A percentile compares a stretch with the other conserved stretches of the same genome.
Evolutionary conservation across 208 protist genomes (phyloP).

Genomic region (Zelonia costaricensis): DNA sequence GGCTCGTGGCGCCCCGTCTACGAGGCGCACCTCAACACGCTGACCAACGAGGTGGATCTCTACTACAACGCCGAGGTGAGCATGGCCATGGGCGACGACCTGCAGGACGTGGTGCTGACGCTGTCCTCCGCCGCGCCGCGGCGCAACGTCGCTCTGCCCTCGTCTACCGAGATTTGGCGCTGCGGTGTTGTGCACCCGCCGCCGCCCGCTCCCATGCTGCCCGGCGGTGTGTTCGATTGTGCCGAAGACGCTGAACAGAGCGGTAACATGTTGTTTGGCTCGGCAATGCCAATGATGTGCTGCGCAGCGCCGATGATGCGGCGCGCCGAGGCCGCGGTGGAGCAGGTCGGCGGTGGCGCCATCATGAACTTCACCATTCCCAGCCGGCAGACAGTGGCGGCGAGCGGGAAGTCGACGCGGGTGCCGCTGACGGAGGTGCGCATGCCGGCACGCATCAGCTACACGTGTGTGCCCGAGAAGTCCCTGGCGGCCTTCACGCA

Average conservation of each 20-base stretch:
- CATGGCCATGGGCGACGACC: slow-evolving; percentile 17
- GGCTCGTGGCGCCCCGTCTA: slow-evolving; percentile 20
- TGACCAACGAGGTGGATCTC: slow-evolving; percentile 23
- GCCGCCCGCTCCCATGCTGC: not conserved
- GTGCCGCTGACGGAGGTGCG: slow-evolving; percentile 25
- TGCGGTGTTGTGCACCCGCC: slow-evolving; percentile 14
- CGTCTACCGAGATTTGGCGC: slow-evolving; percentile 21
- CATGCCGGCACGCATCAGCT: slow-evolving; percentile 24
- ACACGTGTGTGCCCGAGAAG: slow-evolving; percentile 25
- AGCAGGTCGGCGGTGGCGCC: slow-evolving; percentile 21
- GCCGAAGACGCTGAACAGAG: too few relatives aligned
- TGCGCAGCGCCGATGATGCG: slow-evolving; percentile 14
- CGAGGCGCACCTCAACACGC: slow-evolving; percentile 24
- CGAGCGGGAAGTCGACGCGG: slow-evolving; percentile 25
- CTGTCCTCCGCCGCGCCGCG: slow-evolving; percentile 17
- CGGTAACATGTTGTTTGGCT: too few relatives aligned
- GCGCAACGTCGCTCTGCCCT: slow-evolving; percentile 20
- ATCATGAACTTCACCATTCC: slow-evolving; percentile 25
- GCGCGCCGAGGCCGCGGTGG: not conserved
- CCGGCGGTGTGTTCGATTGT: too few relatives aligned
- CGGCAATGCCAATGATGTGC: too few relatives aligned
- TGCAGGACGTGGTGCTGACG: slow-evolving; percentile 22
- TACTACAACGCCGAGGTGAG: slow-evolving; percentile 30
- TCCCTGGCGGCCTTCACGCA: slow-evolving; percentile 19
- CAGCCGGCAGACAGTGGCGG: slow-evolving; percentile 24